Base-by-base conservation (phyloP, 768 basidiomycete species). In the Collybia mongolica region DNA sequence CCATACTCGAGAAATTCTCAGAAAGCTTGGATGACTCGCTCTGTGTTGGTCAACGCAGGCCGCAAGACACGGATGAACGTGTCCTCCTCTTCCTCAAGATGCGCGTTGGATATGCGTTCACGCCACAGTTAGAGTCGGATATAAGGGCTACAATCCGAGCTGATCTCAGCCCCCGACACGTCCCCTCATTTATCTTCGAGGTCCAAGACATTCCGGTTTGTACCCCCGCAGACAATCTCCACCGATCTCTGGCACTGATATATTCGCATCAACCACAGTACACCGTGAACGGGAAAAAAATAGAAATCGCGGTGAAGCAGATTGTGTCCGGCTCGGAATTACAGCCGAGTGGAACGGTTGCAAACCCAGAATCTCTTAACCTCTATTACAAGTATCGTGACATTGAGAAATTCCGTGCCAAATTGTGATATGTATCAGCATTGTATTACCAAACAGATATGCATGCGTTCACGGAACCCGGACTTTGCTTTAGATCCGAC, bases 281-380 rank as follows among this genome's bases (percentile, higher is more conserved):
- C 54, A 89, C 86, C 0, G 81, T 87, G 7, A 88, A 88, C 43
- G 81, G 81, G 8, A 90, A 88, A 73, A 88, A 88, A 61, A 86
- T 88, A 38, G 88, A 88, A 66, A 87, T 89, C 23, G 86, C 84
- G 2, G 83, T 88, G 44, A 89, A 88, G 64, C 85, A 88, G 58
- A 85, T 89, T 49, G 74, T 88, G 37, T 88, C 84, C n/a, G 86
- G 86, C 1, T 70, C 72, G 9, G 72, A 79, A 50, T 54, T 87
- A 38, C 73, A 80, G 56, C 85, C 86, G 3, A 89, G 86, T 53
- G 86, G 86, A 17, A 88, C 86, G 2, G 85, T 89, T 17, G 83
- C 84, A 6, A 88, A 88, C 59, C 86, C 86, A 0, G 83, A 84
- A 46, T 79, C 81, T 0, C 71, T 88, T 39, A 64, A 83, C 49